Base-by-base conservation (phyloP, 345 rosid species). In the Sonneratia caseolaris region DNA sequence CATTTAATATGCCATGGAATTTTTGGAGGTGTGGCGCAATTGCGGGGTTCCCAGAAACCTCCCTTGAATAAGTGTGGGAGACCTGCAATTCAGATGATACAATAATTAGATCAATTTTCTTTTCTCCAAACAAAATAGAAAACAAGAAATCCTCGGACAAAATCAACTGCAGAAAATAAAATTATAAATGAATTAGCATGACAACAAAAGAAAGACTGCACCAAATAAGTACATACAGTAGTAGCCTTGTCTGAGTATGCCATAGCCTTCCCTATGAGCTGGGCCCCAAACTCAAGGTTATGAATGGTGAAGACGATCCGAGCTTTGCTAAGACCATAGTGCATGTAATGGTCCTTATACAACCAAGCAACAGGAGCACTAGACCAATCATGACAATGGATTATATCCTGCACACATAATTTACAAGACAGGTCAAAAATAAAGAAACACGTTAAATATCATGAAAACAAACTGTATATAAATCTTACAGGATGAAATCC, bases 381-480 rank as follows among this genome's bases (percentile, higher is more conserved):
- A 19, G 98, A 91, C 97, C 98, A 94, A 83, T 91, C 98, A 36
- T 94, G 98, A 76, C 95, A 94, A 74, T 94, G 98, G 78, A 94
- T 87, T 76, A 94, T 91, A 81, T 94, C 98, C 98, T 91, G 88
- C 74, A 69, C 74, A 76, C 37, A 61, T 62, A 32, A 36, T 69
- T 61, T 59, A 38, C 37, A 37, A 36, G 53, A 66, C 18, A 35
- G 37, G 27, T 72, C 47, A 72, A 62, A 47, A 64, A 65, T 24
- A 66, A 32, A 10, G 66, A 27, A 62, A n/a, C 35, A 27, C 4
- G 9, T 13, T 15, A 12, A 13, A 62, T 35, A 62, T 27, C 38
- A 62, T 35, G 18, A 27, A 62, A 62, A 0, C 43, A 37, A 38
- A 48, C 18, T 70, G 73, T 67, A 53, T 47, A 65, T 66, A 64